Conservation (phyloP, 2,329 filamentous ascomycete species). For the Ophiosphaerella narmari region DNA sequence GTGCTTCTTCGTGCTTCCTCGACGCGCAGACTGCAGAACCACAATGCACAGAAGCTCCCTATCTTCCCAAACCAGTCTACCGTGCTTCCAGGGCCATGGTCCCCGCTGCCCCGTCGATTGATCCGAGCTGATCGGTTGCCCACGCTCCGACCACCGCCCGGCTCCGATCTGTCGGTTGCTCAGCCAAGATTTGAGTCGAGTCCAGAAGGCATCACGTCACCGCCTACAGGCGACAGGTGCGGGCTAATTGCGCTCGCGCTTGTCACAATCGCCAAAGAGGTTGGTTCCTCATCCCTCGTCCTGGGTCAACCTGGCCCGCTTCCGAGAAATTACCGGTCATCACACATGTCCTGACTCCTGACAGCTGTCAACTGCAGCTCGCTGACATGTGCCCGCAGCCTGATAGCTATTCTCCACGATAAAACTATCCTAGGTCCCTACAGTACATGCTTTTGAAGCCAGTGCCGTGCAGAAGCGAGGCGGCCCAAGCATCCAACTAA, state of each 20-base stretch:
- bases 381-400: too few species aligned
- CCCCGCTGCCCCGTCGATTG: conserved; percentile 27
- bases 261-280: conserved; percentile 15
- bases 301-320: too few species aligned
- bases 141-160: conserved; percentile 29
- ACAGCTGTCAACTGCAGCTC: background rate
- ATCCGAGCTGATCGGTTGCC: conserved; percentile 36
- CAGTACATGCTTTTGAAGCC: too few species aligned
- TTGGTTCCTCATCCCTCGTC: conserved; percentile 12
- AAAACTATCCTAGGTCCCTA: too few species aligned
- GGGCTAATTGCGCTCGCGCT: conserved; percentile 20
- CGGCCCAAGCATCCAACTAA: too few species aligned
- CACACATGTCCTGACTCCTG: background rate
- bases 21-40: too few species aligned
- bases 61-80: conserved; percentile 26
- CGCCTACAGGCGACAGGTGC: conserved; percentile 6
- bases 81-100: conserved; percentile 34
- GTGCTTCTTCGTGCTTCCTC: too few species aligned
- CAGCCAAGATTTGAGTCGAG: conserved; percentile 12
- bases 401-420: too few species aligned
- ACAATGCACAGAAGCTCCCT: too few species aligned
- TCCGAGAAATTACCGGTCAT: too few species aligned
- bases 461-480: too few species aligned
- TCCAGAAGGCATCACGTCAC: conserved; percentile 22
- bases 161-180: conserved; percentile 38